These are phyloP conservation scores for Aquanectria penicillioides DNA, from an alignment of 2,329 filamentous ascomycete species.

Conservation along the genomic window DNA sequence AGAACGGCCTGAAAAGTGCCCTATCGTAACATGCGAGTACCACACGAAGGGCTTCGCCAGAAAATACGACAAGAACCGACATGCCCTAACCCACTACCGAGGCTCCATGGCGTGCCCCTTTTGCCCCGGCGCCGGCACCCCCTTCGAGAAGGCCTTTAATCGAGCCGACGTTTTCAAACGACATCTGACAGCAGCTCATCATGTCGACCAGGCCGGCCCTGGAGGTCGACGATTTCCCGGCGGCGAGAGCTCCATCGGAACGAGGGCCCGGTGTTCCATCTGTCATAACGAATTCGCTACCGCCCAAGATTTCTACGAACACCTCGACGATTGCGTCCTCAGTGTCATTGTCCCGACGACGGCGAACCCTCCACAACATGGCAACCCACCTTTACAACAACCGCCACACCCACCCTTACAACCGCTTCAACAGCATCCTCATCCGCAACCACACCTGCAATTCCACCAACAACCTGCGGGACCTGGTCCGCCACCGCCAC, in stretches of 20 bases:
- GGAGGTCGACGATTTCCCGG: conserved; percentile 67
- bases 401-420: neutral
- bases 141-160: conserved; percentile 95
- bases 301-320: conserved; percentile 97
- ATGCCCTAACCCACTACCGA: conserved; percentile 96
- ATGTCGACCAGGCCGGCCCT: conserved; percentile 92
- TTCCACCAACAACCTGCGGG: conserved; percentile 6
- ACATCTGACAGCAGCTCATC: conserved; percentile 91
- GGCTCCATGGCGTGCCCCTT: conserved; percentile 98
- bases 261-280: conserved; percentile 89
- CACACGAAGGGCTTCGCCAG: conserved; percentile 93
- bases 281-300: conserved; percentile 82
- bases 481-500: neutral
- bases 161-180: conserved; percentile 97
- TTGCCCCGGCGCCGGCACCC: conserved; percentile 86
- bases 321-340: conserved; percentile 77
- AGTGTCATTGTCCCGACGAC: conserved; percentile 63
- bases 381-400: neutral
- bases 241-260: conserved; percentile 41
- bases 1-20: conserved; percentile 95
- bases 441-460: neutral
- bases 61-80: conserved; percentile 98
- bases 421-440: neutral
- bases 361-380: conserved; percentile 10
- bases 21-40: conserved; percentile 92